Evolutionary conservation across 2,329 filamentous ascomycete genomes (phyloP), one percentile per base, ranked within the genome.

Genomic region (Ceratocystis alfenasii): DNA sequence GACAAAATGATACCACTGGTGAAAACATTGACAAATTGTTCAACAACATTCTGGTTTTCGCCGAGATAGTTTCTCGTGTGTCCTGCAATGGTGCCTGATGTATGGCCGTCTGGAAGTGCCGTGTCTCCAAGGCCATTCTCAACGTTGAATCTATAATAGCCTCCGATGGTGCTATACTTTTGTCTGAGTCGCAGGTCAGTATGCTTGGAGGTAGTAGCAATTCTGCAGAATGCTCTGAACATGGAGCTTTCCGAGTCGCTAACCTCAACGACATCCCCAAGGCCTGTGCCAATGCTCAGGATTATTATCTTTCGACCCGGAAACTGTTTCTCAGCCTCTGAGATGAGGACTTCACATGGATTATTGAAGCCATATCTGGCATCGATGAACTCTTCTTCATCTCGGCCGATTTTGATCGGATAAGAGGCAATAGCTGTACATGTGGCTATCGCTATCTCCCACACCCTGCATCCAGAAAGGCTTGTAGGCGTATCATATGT

Each of bases 321-420:
- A 50, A 71, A 74, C 57, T 70, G 68, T 1, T 50, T 60, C 50
- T 66, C 45, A 5, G 73, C 73, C 62, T 74, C 73, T 4, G 69
- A 63, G 8, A 74, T 70, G 12, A 75, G 68, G 1, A 72, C 67
- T 28, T 72, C 69, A 57, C 70, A 71, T 20, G 74, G 73, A 59
- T 75, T 75, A 64, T 74, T 75, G 45, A 71, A 69, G 1, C 72
- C 72, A 20, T 74, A 70, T 0, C 68, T 73, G 1, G 71, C 72
- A 61, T 74, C 73, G 33, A 74, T 68, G 41, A 72, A 74, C 22
- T 72, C 70, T 1, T 71, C 66, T 5, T 65, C 66, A 15, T 72
- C 70, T 12, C 71, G 69, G 28, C 72, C 72, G 7, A 73, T 15
- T 33, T 68, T 64, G 41, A 73, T 71, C 2, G 72, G 68, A 50